These are phyloP conservation scores for Aureobasidium leucospermi DNA, from an alignment of 2,329 filamentous ascomycete species.

Conservation along the genomic window DNA sequence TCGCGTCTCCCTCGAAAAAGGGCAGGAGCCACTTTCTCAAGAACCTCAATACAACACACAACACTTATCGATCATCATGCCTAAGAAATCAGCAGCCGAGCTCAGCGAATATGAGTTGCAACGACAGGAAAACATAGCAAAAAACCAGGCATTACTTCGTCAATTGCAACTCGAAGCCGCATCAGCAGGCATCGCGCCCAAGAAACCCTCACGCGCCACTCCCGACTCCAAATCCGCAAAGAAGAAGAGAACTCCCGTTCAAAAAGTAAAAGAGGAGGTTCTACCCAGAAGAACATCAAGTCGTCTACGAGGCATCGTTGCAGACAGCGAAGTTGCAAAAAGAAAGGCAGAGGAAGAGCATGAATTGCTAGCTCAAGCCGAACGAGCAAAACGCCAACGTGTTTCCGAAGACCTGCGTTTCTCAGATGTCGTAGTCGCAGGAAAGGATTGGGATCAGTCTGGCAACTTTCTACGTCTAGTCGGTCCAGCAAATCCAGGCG, in stretches of 20 bases:
- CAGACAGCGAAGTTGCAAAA: constrained; percentile 60
- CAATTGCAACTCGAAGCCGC: constrained; percentile 63
- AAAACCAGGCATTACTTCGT: constrained; percentile 74
- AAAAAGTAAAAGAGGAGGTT: constrained; percentile 52
- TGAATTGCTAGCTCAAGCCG: constrained; percentile 48
- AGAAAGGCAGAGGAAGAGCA: constrained; percentile 61
- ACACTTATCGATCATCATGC: constrained; percentile 22
- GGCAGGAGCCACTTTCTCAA: background rate
- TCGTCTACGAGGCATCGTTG: constrained; percentile 54
- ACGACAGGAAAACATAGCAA: constrained; percentile 76
- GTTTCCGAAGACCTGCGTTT: constrained; percentile 64
- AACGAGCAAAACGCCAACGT: constrained; percentile 55
- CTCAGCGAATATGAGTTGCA: constrained; percentile 83
- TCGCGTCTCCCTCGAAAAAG: background rate
- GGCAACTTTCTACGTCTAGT: constrained; percentile 60
- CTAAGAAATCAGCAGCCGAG: constrained; percentile 33
- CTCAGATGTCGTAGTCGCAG: constrained; percentile 70
- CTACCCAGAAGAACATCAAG: constrained; percentile 54
- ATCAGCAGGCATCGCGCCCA: constrained; percentile 59
- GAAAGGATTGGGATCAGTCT: constrained; percentile 64
- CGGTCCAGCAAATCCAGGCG: constrained; percentile 69
- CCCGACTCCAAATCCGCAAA: constrained; percentile 41
- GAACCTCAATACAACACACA: constrained; percentile 14
- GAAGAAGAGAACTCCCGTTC: constrained; percentile 34
- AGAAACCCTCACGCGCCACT: constrained; percentile 39